Conservation (phyloP, 2,329 filamentous ascomycete species). For the Calonectria pseudoturangicola region DNA sequence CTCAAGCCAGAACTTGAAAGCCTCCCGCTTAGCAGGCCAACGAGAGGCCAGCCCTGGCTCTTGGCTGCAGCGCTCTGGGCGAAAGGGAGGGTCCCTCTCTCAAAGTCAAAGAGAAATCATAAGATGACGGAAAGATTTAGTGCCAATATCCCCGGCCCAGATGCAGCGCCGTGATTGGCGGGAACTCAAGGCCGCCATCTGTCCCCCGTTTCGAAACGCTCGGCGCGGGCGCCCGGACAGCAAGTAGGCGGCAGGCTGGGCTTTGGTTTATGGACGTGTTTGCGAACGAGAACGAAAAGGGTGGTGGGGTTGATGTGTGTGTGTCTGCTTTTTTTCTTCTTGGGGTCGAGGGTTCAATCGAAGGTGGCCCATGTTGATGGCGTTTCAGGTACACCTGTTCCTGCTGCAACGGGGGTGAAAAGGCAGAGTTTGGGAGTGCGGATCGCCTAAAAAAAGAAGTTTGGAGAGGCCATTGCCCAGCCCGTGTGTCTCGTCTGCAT, state of each 20-base stretch:
- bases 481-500: constrained; percentile 24
- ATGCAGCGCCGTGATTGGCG: constrained; percentile 45
- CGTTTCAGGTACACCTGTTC: constrained; percentile 44
- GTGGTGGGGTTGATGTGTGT: constrained; percentile 12
- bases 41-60: constrained; percentile 19
- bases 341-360: constrained; percentile 24
- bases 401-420: constrained; percentile 36
- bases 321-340: constrained; percentile 4
- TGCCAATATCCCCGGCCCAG: constrained; percentile 28
- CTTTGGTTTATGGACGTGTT: constrained; percentile 21
- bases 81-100: not conserved
- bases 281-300: constrained; percentile 23
- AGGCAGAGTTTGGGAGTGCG: constrained; percentile 16
- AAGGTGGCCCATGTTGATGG: constrained; percentile 34
- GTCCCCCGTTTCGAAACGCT: constrained; percentile 53
- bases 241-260: constrained; percentile 16
- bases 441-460: constrained; percentile 29
- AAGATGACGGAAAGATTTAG: constrained; percentile 48
- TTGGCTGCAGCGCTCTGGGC: constrained; percentile 13
- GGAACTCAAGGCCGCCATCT: constrained; percentile 42
- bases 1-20: constrained; percentile 22
- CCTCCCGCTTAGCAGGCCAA: constrained; percentile 37
- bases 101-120: constrained; percentile 40
- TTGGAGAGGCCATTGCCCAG: constrained; percentile 21
- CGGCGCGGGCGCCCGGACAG: constrained; percentile 41